Base-by-base conservation (phyloP, 179 eudicot species). In the Heliamphora pulchella region DNA sequence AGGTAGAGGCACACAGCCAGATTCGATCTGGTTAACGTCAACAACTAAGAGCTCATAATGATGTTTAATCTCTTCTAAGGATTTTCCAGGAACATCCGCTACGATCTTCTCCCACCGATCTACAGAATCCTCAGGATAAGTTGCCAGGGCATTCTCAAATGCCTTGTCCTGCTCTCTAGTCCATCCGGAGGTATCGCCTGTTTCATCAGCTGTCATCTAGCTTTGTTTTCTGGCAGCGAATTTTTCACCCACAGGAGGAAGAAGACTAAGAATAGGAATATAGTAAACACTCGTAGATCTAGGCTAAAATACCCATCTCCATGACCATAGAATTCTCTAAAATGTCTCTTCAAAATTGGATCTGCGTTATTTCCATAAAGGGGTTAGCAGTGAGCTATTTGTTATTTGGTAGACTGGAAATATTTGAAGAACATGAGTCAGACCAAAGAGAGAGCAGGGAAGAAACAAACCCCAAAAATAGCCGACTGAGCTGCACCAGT, bases 21-120 rank as follows among this genome's bases (percentile, higher is more conserved):
- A 85, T 76, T 95, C 98, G 66, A 95, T 95, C 87, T 81, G 79
- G 77, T 77, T 82, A 39, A 95, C 85, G 84, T 95, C 98, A 62
- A 93, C 93, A 74, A 92, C 82, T 73, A 96, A 84, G 64, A 96
- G 84, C 80, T 96, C 96, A 82, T 94, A 96, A 80, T 96, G 99
- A 77, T 83, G 83, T 70, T 90, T 94, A 81, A 96, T 78, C 85
- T 96, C 97, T 44, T 94, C 90, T 70, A 92, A 75, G 18, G 92
- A 82, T 86, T 94, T 96, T 61, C 97, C 98, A n/a, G 92, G 90
- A 70, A 96, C 96, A 81, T 90, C 91, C 1, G 85, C 90, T 1
- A 92, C 90, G 81, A 96, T 90, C 79, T 89, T 94, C 84, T 94
- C 97, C 98, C 98, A 96, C 59, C 93, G 85, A 85, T 94, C 94